Evolutionary conservation across 768 basidiomycete genomes (phyloP), one percentile per base, ranked within the genome.

Genomic region (Pleurotus djamor): DNA sequence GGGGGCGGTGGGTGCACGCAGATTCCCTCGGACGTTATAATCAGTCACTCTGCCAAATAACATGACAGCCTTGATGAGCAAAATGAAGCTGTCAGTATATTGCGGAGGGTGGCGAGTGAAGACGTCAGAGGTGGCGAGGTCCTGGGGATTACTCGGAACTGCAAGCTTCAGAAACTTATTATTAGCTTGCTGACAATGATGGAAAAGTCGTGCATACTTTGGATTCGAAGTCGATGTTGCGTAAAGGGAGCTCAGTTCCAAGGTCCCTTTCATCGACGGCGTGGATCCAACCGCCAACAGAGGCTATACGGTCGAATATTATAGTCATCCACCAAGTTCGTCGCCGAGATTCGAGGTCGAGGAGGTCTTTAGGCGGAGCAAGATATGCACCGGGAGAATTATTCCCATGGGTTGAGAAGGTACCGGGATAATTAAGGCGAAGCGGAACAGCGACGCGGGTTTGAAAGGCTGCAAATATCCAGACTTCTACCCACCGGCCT

Each of bases 281-380:
- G 66, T 94, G 92, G 38, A 92, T 80, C 92, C 92, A 94, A 14
- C 92, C 92, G 45, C 91, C 91, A 28, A 88, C 83, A 38, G 87
- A 88, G 37, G 83, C 83, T 49, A 92, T 91, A 33, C 92, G 87
- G 71, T 94, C 92, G 69, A 94, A 93, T 48, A 92, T 73, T 43
- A 94, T 85, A 16, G 90, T 87, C 89, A 92, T 92, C 92, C 92
- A 94, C 92, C 92, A 94, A 4, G 91, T 89, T 55, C 92, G 81
- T 52, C 92, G 80, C 61, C 92, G 79, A 45, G 83, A 86, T 72
- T 94, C 92, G 58, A 92, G 72, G 63, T 94, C 92, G 16, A 82
- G 83, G 45, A 84, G 69, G 68, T 89, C 88, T 68, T 83, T 90
- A 0, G 92, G 92, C 12, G 92, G 89, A 3, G 88, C 85, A 12